Evolutionary conservation across 139 green algal genomes (phyloP), one percentile per base, ranked within the genome.

Genomic region (Zygnema cylindricum): DNA sequence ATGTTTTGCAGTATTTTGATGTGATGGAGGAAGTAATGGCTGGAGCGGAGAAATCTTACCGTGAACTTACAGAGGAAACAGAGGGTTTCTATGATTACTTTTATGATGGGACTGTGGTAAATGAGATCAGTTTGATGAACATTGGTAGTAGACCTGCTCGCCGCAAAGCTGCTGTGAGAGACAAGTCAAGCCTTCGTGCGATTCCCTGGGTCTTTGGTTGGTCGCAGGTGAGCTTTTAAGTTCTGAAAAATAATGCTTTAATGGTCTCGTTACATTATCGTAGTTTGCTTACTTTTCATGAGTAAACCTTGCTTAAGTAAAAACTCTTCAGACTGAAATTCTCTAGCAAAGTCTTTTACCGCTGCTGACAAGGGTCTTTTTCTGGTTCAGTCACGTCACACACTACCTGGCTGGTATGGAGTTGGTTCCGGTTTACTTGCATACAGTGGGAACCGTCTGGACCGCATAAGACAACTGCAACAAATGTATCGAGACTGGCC

Each of bases 121-220:
- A 89, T 35, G 82, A 92, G 49, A 86, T 92, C 30, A 95, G 95
- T 16, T 95, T 96, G 93, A 96, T 99, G 84, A 98, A 98, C 94
- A 98, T 98, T 75, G 96, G 96, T 43, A 96, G 90, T 76, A 93
- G 96, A 35, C 96, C 96, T 39, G 83, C 88, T 38, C 41, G 73
- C n/a, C 63, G 88, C 63, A 88, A 85, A 76, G 38, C 76, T 79
- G 69, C 42, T 76, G 86, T 87, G 23, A 76, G 86, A 43, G 77
- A 87, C 77, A 91, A 91, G 55, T 77, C 77, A 1, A 84, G 57
- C 25, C 76, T 92, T 7, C 49, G 88, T 2, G 88, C 88, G 1
- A 92, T 92, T 92, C 97, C 97, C 76, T 99, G 96, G 97, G 96
- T 98, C 90, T 98, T 99, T 92, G 96, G 96, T 33, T 99, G 96